Evolutionary conservation across 768 basidiomycete genomes (phyloP).

Genomic region (Mycena galopus): DNA sequence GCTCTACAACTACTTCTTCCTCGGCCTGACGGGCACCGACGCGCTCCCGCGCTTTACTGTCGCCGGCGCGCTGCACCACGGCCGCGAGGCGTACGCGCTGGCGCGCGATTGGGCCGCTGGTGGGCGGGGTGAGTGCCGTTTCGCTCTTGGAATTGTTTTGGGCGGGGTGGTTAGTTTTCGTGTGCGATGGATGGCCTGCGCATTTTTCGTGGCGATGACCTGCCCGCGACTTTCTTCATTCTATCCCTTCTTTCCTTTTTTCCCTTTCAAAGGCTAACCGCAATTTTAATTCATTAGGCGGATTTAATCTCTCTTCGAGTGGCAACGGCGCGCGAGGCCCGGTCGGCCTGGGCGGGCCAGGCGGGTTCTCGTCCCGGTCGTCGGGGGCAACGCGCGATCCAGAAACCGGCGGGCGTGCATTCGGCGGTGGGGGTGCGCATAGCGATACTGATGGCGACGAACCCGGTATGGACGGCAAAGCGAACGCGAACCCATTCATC

Average conservation of each 20-base stretch:
- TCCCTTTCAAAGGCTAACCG: neutral
- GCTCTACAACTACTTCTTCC: constrained; percentile 84
- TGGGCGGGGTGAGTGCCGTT: constrained; percentile 52
- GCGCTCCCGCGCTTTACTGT: constrained; percentile 77
- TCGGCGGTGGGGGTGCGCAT: neutral
- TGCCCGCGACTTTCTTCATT: constrained; percentile 56
- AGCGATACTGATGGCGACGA: neutral
- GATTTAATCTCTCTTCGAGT: too few species aligned
- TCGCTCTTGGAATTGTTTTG: constrained; percentile 37
- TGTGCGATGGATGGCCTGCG: too few species aligned
- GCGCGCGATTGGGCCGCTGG: constrained; percentile 23
- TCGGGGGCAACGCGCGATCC: neutral
- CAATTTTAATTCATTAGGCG: too few species aligned
- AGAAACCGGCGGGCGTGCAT: neutral
- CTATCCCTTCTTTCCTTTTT: too few species aligned
- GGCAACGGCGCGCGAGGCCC: neutral
- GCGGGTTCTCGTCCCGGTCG: neutral
- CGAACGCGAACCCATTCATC: constrained; percentile 18
- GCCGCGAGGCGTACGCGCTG: constrained; percentile 53
- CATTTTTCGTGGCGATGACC: too few species aligned
- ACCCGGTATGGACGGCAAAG: neutral
- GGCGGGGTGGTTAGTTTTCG: too few species aligned
- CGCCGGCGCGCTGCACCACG: constrained; percentile 64
- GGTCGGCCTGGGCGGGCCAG: neutral
- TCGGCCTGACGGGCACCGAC: constrained; percentile 79